These are phyloP conservation scores for Hanseniaspora hatyaiensis DNA, from an alignment of 805 yeast genomes.

Conservation along the genomic window DNA sequence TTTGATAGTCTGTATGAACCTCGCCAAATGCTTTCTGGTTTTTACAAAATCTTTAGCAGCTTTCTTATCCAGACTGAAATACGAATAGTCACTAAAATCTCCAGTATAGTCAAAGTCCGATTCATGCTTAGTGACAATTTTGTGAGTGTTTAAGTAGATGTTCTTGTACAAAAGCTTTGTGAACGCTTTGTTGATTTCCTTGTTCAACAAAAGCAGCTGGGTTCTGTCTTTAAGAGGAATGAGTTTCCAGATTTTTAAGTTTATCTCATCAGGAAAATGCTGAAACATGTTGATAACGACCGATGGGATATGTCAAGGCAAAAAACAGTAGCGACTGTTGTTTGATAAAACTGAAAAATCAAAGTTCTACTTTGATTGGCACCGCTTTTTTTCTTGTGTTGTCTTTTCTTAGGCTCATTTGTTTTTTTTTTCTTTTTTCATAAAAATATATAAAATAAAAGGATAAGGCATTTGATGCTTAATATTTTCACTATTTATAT, in stretches of 20 bases:
- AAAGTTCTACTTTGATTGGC: too few species aligned
- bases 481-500: too few species aligned
- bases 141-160: slow-evolving; percentile 8
- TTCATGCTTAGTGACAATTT: background rate
- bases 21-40: background rate
- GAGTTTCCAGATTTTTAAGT: background rate
- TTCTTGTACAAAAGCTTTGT: slow-evolving; percentile 6
- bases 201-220: background rate
- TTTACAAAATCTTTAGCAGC: background rate
- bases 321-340: too few species aligned
- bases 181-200: background rate
- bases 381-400: too few species aligned
- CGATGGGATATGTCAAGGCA: background rate
- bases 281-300: slow-evolving; percentile 5
- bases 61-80: background rate
- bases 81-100: background rate
- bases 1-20: background rate
- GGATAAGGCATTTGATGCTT: too few species aligned
- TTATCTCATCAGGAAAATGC: slow-evolving; percentile 13
- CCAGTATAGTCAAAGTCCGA: background rate
- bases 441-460: too few species aligned
- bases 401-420: too few species aligned
- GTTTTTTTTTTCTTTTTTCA: too few species aligned
- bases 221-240: slow-evolving; percentile 8
- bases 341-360: too few species aligned